Base-by-base conservation (phyloP, 2,329 filamentous ascomycete species). In the Phaeosphaeriaceae sp. region DNA sequence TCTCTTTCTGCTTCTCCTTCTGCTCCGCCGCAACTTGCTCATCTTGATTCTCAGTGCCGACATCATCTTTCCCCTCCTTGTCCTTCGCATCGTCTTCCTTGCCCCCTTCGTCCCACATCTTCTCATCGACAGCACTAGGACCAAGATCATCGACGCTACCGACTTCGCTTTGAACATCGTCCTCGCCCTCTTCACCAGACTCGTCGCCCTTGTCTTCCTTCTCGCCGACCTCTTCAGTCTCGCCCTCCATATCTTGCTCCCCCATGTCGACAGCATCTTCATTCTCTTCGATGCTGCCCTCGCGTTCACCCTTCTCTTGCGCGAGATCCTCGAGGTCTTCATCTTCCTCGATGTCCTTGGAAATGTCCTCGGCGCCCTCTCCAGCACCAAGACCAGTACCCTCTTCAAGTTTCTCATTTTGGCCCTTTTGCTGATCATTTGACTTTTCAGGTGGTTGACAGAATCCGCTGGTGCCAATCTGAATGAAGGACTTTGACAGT, bases 321-420 rank as follows among this genome's bases (percentile, higher is more conserved):
- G 95, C 94, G 47, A 99, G 83, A 67, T 99, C 95, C 0, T 91
- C 89, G 4, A 99, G 81, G 74, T 99, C 94, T 76, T 99, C 95
- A 60, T 99, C 94, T 17, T 94, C 90, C 63, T 92, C 88, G 49
- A 99, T 91, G 71, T 99, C 95, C 75, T 99, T 98, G 79, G 94
- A 98, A 65, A 99, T 98, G 77, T 99, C 94, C 74, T 99, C 94
- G 4, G 91, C 94, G 19, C 94, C 96, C 77, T 97, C 92, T 11
- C 95, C 96, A 48, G 97, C 95, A 21, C 95, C 96, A 23, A 99
- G 88, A 32, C 95, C 96, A 11, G 94, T 98, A 17, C 96, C 96
- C 40, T 88, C 89, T 78, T 99, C 94, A 28, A 97, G 83, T 68
- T 97, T 91, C 13, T 94, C 92, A 23, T 87, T 85, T 59, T 91